Evolutionary conservation across 768 basidiomycete genomes (phyloP).

Genomic region (Lactarius pseudohatsudake): DNA sequence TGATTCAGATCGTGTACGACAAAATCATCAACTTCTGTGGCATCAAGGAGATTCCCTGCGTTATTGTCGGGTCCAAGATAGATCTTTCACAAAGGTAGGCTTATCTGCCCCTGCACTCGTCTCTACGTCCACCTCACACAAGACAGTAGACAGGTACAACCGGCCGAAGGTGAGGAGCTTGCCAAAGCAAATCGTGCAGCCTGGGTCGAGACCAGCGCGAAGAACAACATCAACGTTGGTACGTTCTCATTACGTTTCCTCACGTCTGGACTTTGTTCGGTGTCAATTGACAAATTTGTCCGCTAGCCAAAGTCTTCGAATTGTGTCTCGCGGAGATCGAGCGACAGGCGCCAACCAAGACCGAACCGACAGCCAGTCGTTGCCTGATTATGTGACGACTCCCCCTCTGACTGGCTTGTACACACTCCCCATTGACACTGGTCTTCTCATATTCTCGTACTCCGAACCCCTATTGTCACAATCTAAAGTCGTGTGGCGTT

Average conservation of each 20-base stretch:
- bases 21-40: slow-evolving; percentile 91
- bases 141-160: slow-evolving; percentile 67
- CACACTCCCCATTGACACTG: slow-evolving; percentile 9
- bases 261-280: slow-evolving; percentile 5
- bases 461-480: slow-evolving; percentile 10
- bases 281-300: slow-evolving; percentile 8
- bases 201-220: slow-evolving; percentile 88
- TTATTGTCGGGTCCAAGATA: slow-evolving; percentile 90
- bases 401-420: slow-evolving; percentile 1
- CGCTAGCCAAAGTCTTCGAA: slow-evolving; percentile 77
- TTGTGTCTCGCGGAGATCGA: slow-evolving; percentile 82
- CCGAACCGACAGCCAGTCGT: slow-evolving; percentile 44
- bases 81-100: slow-evolving; percentile 77
- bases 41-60: slow-evolving; percentile 81
- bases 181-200: slow-evolving; percentile 72
- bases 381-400: slow-evolving; percentile 57
- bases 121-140: slow-evolving; percentile 16
- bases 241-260: slow-evolving; percentile 40
- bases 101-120: slow-evolving; percentile 14
- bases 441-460: slow-evolving; percentile 18
- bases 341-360: slow-evolving; percentile 57
- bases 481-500: slow-evolving; percentile 17
- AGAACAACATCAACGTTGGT: slow-evolving; percentile 86
- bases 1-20: slow-evolving; percentile 91
- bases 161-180: slow-evolving; percentile 71